Evolutionary conservation across 352 stramenopile species (phyloP).

Genomic region (Phytophthora fragariae): DNA sequence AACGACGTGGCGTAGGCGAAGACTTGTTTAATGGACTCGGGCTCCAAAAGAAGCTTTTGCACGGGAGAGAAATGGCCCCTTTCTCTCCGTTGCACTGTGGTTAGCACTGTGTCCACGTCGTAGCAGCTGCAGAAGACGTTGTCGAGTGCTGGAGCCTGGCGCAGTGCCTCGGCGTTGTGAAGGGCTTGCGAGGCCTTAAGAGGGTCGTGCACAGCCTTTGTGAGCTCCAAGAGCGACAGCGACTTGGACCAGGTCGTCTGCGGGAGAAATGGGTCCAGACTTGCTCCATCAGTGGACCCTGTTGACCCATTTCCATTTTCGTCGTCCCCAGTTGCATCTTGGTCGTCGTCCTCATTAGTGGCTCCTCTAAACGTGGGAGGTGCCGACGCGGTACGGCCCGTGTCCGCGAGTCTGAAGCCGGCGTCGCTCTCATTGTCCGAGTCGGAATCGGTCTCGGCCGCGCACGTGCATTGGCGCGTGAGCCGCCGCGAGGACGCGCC

Average conservation of each 20-base stretch:
- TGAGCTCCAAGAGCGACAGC: constrained; percentile 44
- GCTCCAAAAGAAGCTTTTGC: constrained; percentile 69
- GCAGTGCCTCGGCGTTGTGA: constrained; percentile 75
- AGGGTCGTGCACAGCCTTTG: constrained; percentile 52
- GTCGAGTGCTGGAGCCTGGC: constrained; percentile 61
- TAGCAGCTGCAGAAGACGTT: constrained; percentile 87
- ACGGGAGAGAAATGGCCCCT: constrained; percentile 66
- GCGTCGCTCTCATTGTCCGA: constrained; percentile 65
- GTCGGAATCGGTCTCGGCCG: constrained; percentile 75
- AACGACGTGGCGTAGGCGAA: constrained; percentile 67
- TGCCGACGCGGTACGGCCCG: constrained; percentile 14
- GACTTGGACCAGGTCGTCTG: constrained; percentile 33
- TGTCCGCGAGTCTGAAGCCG: constrained; percentile 2
- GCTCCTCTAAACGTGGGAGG: constrained; percentile 11
- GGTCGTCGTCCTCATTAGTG: constrained; percentile 3
- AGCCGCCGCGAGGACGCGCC: constrained; percentile 24
- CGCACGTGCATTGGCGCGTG: constrained; percentile 74
- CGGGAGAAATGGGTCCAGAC: constrained; percentile 7
- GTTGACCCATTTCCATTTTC: constrained; percentile 17
- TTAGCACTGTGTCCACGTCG: constrained; percentile 72
- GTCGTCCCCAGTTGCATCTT: not conserved
- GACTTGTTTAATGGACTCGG: constrained; percentile 65
- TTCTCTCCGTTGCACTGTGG: constrained; percentile 67
- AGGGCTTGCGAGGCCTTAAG: constrained; percentile 74
- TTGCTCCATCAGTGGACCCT: not conserved